phyloP scores from a whole-genome alignment of 305 asterid species.

The Coffea humblotiana region DNA sequence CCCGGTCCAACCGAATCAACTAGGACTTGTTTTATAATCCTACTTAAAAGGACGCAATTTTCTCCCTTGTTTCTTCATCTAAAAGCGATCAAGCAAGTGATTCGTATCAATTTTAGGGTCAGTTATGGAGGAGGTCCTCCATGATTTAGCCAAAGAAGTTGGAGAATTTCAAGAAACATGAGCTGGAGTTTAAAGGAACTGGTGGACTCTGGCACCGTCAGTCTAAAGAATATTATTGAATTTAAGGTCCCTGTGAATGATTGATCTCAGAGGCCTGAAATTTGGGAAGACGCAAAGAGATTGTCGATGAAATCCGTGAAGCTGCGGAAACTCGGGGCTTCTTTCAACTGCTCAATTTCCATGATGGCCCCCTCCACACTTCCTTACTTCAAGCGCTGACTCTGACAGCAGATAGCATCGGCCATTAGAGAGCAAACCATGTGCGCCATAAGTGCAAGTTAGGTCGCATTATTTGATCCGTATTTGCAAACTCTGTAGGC shows the following conservation, averaged over 20 bases:
- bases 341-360: not conserved
- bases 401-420: not conserved
- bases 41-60: not conserved
- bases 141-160: not conserved
- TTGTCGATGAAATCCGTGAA: not conserved
- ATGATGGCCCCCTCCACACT: not conserved
- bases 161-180: not conserved
- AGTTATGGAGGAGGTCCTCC: not conserved
- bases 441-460: not conserved
- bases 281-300: not conserved
- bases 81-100: not conserved
- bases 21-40: too few relatives aligned
- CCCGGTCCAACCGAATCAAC: too few relatives aligned
- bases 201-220: not conserved
- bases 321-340: conserved; percentile 2
- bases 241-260: not conserved
- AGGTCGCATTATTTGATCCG: too few relatives aligned
- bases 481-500: not conserved
- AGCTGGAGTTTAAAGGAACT: conserved; percentile 8
- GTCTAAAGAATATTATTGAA: not conserved
- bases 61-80: not conserved
- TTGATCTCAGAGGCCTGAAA: not conserved
- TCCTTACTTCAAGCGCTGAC: not conserved
- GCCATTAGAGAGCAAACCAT: not conserved
- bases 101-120: not conserved